Percentiles rank a stretch among this genome's conserved stretches.
Evolutionary conservation across 2,329 filamentous ascomycete species (phyloP).

Genomic region (Alternaria panax): DNA sequence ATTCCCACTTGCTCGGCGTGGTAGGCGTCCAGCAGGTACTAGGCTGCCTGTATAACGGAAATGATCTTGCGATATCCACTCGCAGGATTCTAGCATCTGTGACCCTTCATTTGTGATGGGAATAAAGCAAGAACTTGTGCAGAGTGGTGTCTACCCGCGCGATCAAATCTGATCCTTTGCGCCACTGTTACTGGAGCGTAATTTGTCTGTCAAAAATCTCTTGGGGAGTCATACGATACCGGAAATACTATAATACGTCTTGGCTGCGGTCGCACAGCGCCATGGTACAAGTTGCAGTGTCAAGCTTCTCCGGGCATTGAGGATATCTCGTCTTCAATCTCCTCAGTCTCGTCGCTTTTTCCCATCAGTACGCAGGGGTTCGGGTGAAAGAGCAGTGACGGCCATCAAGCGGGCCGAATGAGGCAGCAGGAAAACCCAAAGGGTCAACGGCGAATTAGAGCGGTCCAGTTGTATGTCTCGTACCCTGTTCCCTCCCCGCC

Average conservation of each 20-base stretch:
- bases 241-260: not conserved
- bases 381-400: slow-evolving; percentile 5
- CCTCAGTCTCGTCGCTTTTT: not conserved
- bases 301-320: not conserved
- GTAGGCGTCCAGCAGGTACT: not conserved
- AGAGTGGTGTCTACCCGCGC: slow-evolving; percentile 1
- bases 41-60: slow-evolving; percentile 6
- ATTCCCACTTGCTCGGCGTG: not conserved
- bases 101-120: slow-evolving; percentile 5
- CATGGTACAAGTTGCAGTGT: not conserved
- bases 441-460: slow-evolving; percentile 22
- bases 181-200: not conserved
- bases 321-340: not conserved
- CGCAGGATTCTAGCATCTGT: slow-evolving; percentile 7
- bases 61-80: slow-evolving; percentile 12
- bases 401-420: slow-evolving; percentile 18
- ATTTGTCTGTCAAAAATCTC: not conserved
- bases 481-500: slow-evolving; percentile 36
- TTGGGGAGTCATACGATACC: not conserved
- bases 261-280: not conserved
- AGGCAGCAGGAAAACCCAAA: slow-evolving; percentile 13
- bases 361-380: slow-evolving; percentile 7
- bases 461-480: slow-evolving; percentile 21
- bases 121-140: slow-evolving; percentile 1
- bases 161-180: slow-evolving; percentile 2